These are phyloP conservation scores for Trichoderma simmonsii DNA, from an alignment of 2,329 filamentous ascomycete species.

Conservation along the genomic window DNA sequence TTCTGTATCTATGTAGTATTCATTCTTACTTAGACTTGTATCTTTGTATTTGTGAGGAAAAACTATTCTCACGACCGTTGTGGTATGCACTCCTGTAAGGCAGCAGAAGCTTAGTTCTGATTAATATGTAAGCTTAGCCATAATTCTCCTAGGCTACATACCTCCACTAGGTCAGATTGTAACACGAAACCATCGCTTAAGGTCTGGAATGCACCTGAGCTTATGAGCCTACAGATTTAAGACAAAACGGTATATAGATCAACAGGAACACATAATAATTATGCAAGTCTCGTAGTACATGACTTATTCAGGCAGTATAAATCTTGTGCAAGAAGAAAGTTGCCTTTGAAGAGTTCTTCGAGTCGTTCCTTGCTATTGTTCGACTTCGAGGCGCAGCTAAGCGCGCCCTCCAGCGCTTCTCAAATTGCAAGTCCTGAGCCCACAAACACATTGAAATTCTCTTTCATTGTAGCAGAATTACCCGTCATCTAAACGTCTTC, in stretches of 20 bases:
- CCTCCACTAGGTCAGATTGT: not conserved
- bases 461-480: not conserved
- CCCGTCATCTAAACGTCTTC: not conserved
- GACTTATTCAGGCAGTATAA: not conserved
- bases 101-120: not conserved
- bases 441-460: not conserved
- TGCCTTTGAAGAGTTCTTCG: too few species aligned
- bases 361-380: too few species aligned
- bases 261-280: not conserved
- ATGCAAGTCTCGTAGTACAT: not conserved
- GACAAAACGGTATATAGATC: not conserved
- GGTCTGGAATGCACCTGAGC: not conserved
- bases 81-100: not conserved
- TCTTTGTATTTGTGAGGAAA: not conserved
- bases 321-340: not conserved
- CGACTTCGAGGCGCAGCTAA: too few species aligned
- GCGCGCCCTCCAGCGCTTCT: too few species aligned
- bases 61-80: not conserved
- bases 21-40: not conserved
- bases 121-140: not conserved
- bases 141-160: not conserved
- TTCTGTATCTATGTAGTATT: not conserved
- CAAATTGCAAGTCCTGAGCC: too few species aligned
- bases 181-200: not conserved
- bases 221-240: not conserved